Evolutionary conservation across 768 basidiomycete species (phyloP).

Genomic region (Mycena alexandri): DNA sequence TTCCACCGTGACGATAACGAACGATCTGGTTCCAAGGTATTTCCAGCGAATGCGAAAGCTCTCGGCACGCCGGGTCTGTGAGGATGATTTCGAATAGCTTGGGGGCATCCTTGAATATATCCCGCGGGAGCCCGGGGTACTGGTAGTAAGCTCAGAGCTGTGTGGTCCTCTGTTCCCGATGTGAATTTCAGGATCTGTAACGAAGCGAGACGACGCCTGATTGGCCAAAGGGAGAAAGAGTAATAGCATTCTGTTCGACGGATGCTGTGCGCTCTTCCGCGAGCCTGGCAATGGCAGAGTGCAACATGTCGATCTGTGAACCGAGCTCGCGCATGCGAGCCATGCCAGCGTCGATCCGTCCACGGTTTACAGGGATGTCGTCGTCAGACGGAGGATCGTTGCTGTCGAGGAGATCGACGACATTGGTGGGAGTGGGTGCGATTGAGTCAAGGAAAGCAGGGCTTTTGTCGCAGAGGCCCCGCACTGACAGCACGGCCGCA

Average conservation of each 20-base stretch:
- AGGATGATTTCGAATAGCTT: not conserved
- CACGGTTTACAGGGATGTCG: not conserved
- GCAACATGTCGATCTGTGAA: not conserved
- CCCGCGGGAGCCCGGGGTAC: not conserved
- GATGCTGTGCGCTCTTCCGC: not conserved
- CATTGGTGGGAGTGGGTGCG: too few species aligned
- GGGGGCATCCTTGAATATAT: not conserved
- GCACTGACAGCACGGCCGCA: too few species aligned
- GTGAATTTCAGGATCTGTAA: not conserved
- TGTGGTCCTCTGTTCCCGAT: not conserved
- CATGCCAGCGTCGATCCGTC: not conserved
- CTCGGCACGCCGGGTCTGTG: not conserved
- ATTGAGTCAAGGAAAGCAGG: too few species aligned
- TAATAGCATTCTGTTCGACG: not conserved
- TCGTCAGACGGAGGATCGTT: not conserved
- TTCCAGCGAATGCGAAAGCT: not conserved
- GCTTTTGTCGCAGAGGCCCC: too few species aligned
- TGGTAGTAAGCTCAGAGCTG: too few species aligned
- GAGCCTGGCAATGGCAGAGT: not conserved
- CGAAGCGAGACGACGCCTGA: not conserved
- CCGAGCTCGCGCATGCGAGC: not conserved
- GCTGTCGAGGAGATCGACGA: not conserved
- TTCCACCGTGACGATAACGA: constrained; percentile 1
- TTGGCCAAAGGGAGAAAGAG: not conserved
- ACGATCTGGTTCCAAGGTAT: constrained; percentile 2